Evolutionary conservation across 139 green algal species (phyloP), one percentile per base, ranked within the genome.

Genomic region (Chlorella sp.): DNA sequence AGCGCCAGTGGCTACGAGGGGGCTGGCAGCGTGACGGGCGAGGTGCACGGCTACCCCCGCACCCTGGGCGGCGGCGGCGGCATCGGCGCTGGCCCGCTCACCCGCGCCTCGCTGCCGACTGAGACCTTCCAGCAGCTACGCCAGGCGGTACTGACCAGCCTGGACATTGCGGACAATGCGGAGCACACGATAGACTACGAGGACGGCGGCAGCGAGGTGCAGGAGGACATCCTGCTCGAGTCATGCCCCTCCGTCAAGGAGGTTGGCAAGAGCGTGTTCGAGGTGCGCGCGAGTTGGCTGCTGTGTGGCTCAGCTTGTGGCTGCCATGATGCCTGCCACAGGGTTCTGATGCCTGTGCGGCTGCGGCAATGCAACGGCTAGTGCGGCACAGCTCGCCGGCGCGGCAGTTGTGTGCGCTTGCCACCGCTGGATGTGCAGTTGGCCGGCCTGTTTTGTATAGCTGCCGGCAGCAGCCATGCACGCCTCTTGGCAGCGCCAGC

Each of bases 81-180:
- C 56, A 65, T 65, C 63, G 75, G 81, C 57, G 36, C 67, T 9
- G 28, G 72, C 17, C 47, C n/a, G 30, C 5, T 28, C 3, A 7
- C 76, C 3, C 36, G 34, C 23, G 18, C 70, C 63, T 30, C 32
- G 9, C 63, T 83, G 28, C 81, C 86, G 41, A 86, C 36, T 4
- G 86, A 89, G 41, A 89, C 86, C 12, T 87, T 89, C 44, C 39
- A 89, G 38, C 86, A 89, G 72, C 80, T 89, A 38, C 86, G 86
- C 5, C 86, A 89, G 41, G 81, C 86, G 32, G 86, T 87, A 73
- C 80, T 89, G 30, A 87, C 86, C 26, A 81, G 60, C 18, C 60
- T 89, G 57, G 86, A 89, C 62, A 76, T 87, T 23, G 62, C 81
- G 11, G 81, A 87, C 44, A 85, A 87, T 32, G 60, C 55, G 55